A percentile compares a stretch with the other conserved stretches of the same genome.
Evolutionary conservation across 2,329 filamentous ascomycete species (phyloP).

Genomic region (Knoxdaviesia capensis): DNA sequence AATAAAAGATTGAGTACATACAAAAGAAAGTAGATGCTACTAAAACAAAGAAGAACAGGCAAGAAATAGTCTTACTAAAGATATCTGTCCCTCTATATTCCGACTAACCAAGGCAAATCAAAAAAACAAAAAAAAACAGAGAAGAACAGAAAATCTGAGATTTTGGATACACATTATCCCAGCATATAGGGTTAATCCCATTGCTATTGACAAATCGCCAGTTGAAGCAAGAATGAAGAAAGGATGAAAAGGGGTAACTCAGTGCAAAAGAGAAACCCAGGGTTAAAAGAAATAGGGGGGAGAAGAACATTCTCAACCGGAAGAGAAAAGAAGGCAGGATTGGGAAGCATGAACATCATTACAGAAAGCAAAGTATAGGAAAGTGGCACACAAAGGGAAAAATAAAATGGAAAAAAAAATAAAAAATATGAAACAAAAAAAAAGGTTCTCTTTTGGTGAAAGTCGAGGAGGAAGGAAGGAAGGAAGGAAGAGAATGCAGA

Average conservation of each 20-base stretch:
- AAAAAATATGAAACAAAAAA: not conserved
- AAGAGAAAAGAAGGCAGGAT: not conserved
- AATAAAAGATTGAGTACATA: not conserved
- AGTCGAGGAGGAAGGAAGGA: not conserved
- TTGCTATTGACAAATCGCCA: too few relatives aligned
- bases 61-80: not conserved
- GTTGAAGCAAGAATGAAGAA: not conserved
- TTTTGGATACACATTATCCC: too few relatives aligned
- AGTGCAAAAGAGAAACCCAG: too few relatives aligned
- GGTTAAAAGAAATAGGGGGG: not conserved
- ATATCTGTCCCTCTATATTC: not conserved
- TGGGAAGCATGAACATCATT: not conserved
- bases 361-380: not conserved
- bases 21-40: not conserved
- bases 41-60: too few relatives aligned
- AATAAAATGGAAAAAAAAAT: not conserved
- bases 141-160: slow-evolving; percentile 5
- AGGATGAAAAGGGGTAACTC: slow-evolving; percentile 3
- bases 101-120: not conserved
- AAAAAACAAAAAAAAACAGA: slow-evolving; percentile 7
- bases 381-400: not conserved
- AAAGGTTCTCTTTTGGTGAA: not conserved
- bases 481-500: slow-evolving; percentile 1
- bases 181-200: too few relatives aligned
- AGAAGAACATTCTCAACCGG: not conserved